Conservation (phyloP, 495 filamentous ascomycete species). For the Neurospora sp. region DNA sequence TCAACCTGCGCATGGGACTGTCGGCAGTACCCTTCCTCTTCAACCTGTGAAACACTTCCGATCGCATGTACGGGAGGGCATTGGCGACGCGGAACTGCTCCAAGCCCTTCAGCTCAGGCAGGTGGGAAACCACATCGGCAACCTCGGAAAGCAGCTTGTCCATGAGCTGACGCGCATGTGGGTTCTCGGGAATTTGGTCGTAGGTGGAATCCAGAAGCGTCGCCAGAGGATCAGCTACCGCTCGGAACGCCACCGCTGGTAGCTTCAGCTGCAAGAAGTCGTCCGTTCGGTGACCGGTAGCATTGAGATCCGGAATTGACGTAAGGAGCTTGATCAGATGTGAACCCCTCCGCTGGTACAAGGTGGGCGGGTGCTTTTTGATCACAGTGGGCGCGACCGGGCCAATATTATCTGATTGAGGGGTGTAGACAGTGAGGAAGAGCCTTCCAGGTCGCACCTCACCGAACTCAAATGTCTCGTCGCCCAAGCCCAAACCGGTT, state of each 20-base stretch:
- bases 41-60: conserved; percentile 19
- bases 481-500: conserved; percentile 42
- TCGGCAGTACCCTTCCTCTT: conserved; percentile 41
- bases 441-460: conserved; percentile 43
- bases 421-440: conserved; percentile 13
- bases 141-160: conserved; percentile 49
- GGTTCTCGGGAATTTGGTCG: conserved; percentile 55
- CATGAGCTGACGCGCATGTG: conserved; percentile 51
- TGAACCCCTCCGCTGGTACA: conserved; percentile 13
- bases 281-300: conserved; percentile 11
- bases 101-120: conserved; percentile 52
- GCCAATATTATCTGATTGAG: background rate
- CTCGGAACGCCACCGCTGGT: conserved; percentile 62
- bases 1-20: conserved; percentile 55
- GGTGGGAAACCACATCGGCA: conserved; percentile 21
- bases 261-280: conserved; percentile 41
- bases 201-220: conserved; percentile 63
- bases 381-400: background rate
- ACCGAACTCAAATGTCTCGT: conserved; percentile 43
- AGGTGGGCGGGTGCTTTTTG: conserved; percentile 11
- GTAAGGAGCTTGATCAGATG: conserved; percentile 22
- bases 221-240: conserved; percentile 68
- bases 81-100: conserved; percentile 43
- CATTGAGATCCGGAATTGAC: conserved; percentile 18
- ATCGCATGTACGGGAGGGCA: conserved; percentile 32